Base-by-base conservation (phyloP, 1,139 yeast genomes). In the Debaryomycetaceae sp. region DNA sequence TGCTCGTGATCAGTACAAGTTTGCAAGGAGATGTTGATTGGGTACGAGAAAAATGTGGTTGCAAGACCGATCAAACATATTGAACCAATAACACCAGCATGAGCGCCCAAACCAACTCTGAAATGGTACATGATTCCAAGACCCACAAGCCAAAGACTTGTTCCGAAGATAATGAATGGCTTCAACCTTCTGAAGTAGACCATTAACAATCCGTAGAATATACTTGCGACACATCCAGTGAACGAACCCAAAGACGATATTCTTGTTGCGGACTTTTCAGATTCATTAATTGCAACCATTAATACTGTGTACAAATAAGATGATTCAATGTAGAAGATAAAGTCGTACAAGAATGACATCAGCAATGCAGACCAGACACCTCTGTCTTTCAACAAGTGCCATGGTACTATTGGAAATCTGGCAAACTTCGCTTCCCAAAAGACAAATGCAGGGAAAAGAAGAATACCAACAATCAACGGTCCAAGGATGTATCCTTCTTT, bases 11-110 rank as follows among this genome's bases (percentile, higher is more conserved):
- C 55, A 33, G 61, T 59, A 46, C 64, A 57, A 6, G 64, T 44
- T 50, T 62, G 66, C 43, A 63, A 55, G 15, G 65, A 54, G 24
- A 63, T 65, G 41, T 51, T 59, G 36, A 61, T 53, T 28, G 68
- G 63, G 46, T 65, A 64, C 17, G 65, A 48, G 49, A 66, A 63
- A 51, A 66, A 65, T 7, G 63, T 58, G 17, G 67, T 61, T 44
- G 70, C 71, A 33, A 65, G 51, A 41, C 73, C 73, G 44, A 65
- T 41, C 28, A 66, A 46, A 37, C 56, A 50, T 37, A 56, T 44
- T 35, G 61, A 68, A 19, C 63, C 71, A 47, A 65, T 61, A 35
- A 65, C 57, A 46, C 71, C 72, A n/a, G 55, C 42, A 33, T 51
- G 54, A 5, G 68, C 56, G 37, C 39, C 40, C 18, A 50, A 48